These are phyloP conservation scores for Emericellopsis atlantica DNA, from an alignment of 2,329 filamentous ascomycete genomes.

Conservation along the genomic window DNA sequence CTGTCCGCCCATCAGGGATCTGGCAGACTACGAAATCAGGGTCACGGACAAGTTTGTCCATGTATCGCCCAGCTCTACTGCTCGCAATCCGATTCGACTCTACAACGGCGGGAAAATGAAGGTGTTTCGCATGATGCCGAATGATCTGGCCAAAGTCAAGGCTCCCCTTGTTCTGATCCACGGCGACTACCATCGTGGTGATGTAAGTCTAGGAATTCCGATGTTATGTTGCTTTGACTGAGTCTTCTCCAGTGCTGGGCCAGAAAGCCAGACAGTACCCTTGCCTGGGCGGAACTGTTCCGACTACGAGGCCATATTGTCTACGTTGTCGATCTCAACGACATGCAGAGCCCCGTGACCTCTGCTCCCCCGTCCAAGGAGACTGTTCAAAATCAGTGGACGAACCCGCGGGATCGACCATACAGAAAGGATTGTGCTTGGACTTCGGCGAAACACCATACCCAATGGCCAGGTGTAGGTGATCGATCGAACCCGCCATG, in stretches of 20 bases:
- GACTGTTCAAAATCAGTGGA: neutral
- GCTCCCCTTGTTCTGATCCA: neutral
- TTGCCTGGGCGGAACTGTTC: conserved; percentile 33
- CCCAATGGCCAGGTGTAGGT: conserved; percentile 25
- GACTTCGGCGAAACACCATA: conserved; percentile 6
- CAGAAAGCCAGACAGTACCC: conserved; percentile 10
- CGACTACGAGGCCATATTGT: conserved; percentile 25
- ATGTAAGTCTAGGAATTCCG: neutral
- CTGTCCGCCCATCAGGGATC: too few species aligned
- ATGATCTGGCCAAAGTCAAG: neutral
- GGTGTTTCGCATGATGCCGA: neutral
- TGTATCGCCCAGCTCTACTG: too few species aligned
- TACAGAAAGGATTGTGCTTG: neutral
- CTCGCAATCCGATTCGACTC: neutral
- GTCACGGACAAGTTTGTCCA: too few species aligned
- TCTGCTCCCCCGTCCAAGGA: neutral
- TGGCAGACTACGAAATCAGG: too few species aligned
- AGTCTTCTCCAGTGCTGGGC: neutral
- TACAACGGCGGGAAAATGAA: neutral
- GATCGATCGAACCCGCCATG: too few species aligned
- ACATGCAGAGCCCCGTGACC: conserved; percentile 18
- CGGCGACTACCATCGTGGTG: neutral
- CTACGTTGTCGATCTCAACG: conserved; percentile 28
- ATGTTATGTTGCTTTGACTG: neutral
- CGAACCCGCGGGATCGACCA: neutral